Percentiles rank a stretch among this genome's conserved stretches.
These are phyloP conservation scores for Paramecium biaurelia DNA, from an alignment of 73 alveolate genomes.

Conservation along the genomic window DNA sequence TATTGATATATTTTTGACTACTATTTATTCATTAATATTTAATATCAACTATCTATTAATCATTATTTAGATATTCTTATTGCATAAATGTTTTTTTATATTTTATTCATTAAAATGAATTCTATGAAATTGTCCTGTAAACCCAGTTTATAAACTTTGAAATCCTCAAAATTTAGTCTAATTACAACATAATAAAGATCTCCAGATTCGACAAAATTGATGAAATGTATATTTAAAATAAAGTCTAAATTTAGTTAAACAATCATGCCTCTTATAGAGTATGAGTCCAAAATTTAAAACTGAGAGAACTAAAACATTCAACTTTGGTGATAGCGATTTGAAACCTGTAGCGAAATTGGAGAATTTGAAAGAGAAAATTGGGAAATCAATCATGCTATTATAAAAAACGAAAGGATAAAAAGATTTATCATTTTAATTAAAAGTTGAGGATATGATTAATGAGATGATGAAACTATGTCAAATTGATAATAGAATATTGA, in stretches of 20 bases:
- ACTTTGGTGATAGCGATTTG: not conserved
- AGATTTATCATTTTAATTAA: not conserved
- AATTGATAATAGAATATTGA: not conserved
- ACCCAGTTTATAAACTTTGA: not conserved
- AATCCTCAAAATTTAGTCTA: not conserved
- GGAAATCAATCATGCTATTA: not conserved
- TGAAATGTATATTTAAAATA: not conserved
- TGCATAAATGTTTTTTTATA: not conserved
- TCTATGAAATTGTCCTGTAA: not conserved
- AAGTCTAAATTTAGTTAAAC: not conserved
- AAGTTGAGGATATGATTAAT: not conserved
- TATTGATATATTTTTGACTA: too few species aligned
- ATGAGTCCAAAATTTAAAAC: not conserved
- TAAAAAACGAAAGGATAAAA: slow-evolving; percentile 6
- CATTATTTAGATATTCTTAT: too few species aligned
- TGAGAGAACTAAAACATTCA: not conserved
- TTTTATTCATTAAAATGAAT: not conserved
- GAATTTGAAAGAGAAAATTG: not conserved
- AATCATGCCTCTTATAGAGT: not conserved
- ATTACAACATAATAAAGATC: not conserved
- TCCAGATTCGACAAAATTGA: not conserved
- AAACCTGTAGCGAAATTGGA: not conserved
- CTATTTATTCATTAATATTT: too few species aligned
- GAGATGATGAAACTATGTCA: not conserved
- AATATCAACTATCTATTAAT: too few species aligned